Percentiles rank a stretch among this genome's conserved stretches.
Conservation (phyloP, 2,329 filamentous ascomycete species). For the Emydomyces testavorans region DNA sequence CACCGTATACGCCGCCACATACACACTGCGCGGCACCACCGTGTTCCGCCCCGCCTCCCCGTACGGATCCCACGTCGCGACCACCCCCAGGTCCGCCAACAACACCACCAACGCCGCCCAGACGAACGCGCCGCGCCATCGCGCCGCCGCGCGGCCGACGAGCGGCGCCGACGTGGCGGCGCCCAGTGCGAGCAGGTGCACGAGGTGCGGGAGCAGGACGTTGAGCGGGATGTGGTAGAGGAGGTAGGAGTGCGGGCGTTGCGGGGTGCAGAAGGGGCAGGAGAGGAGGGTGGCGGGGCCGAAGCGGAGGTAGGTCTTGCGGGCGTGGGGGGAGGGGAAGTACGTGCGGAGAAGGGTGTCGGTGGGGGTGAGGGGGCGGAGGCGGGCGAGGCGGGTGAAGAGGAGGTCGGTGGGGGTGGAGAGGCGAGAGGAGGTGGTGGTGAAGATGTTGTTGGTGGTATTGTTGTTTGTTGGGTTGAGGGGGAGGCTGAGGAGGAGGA, state of each 20-base stretch:
- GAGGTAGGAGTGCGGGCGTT: constrained; percentile 59
- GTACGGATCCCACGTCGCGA: constrained; percentile 44
- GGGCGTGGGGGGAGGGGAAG: constrained; percentile 59
- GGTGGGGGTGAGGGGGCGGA: constrained; percentile 34
- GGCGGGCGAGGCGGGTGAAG: constrained; percentile 56
- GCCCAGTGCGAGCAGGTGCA: constrained; percentile 62
- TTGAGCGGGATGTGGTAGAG: constrained; percentile 63
- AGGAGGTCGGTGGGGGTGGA: constrained; percentile 76
- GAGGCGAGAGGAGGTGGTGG: constrained; percentile 63
- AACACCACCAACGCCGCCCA: constrained; percentile 50
- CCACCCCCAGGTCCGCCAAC: constrained; percentile 51
- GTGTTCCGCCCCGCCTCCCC: constrained; percentile 46
- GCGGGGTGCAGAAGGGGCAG: constrained; percentile 73
- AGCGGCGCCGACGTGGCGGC: constrained; percentile 59
- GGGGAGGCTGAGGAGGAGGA: constrained; percentile 54
- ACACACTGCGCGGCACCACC: constrained; percentile 23
- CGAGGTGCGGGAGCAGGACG: constrained; percentile 63
- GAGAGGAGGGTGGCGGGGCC: constrained; percentile 61
- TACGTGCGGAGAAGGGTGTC: constrained; percentile 58
- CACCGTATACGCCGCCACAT: constrained; percentile 41
- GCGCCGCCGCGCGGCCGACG: constrained; percentile 49
- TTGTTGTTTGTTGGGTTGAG: constrained; percentile 46
- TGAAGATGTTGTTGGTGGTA: constrained; percentile 66
- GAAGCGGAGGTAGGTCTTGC: constrained; percentile 71
- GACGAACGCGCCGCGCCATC: constrained; percentile 62